These are phyloP conservation scores for Avicennia marina DNA, from an alignment of 257 asterid species.

Conservation along the genomic window DNA sequence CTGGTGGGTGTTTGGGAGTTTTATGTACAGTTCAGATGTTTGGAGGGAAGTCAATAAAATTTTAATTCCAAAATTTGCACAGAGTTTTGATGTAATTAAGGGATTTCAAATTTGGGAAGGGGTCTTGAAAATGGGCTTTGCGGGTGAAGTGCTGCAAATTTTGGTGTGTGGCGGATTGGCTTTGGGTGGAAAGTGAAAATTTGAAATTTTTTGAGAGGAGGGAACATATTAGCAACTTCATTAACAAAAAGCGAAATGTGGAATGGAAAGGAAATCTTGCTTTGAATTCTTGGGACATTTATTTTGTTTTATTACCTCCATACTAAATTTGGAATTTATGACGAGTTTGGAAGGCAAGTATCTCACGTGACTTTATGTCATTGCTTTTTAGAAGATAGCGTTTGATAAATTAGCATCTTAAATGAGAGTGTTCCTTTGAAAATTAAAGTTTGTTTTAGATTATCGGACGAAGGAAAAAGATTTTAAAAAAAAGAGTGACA, in stretches of 20 bases:
- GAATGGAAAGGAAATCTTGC: neutral
- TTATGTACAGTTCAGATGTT: neutral
- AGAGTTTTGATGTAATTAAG: constrained; percentile 9
- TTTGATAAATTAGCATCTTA: too few species aligned
- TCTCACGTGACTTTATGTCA: too few species aligned
- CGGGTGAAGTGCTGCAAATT: neutral
- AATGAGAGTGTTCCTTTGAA: too few species aligned
- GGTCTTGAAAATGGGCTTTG: neutral
- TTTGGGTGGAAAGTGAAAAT: neutral
- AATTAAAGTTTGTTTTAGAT: too few species aligned
- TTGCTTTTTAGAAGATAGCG: too few species aligned
- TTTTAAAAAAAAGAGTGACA: too few species aligned
- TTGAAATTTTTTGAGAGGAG: neutral
- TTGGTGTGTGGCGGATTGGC: neutral
- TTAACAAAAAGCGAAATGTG: too few species aligned
- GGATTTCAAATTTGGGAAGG: constrained; percentile 5
- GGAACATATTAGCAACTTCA: neutral
- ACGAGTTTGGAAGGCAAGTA: too few species aligned
- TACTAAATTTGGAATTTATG: too few species aligned
- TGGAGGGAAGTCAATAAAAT: constrained; percentile 20
- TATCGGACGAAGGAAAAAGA: too few species aligned
- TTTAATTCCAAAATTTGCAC: neutral
- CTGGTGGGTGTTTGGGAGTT: neutral
- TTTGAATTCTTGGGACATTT: too few species aligned
- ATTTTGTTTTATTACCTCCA: neutral